A percentile compares a stretch with the other conserved stretches of the same genome.
Conservation (phyloP, 116 monocot genomes). For the Zostera marina region DNA sequence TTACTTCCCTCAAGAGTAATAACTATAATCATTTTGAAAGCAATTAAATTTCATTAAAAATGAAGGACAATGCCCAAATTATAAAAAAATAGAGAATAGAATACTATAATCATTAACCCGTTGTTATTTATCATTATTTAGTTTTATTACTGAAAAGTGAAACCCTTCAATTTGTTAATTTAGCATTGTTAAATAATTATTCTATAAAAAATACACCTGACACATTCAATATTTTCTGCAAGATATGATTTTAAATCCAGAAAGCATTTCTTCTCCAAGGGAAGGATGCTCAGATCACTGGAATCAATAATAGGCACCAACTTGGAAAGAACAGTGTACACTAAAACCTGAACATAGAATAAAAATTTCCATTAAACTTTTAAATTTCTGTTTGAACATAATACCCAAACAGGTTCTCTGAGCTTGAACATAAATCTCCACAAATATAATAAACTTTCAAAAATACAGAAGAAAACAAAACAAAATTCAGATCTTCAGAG, state of each 20-base stretch:
- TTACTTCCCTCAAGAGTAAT: no score
- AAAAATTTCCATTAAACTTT: background rate
- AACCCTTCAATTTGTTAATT: no score
- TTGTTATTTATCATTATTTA: no score
- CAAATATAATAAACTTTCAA: constrained; percentile 1
- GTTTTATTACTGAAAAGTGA: no score
- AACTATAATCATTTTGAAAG: no score
- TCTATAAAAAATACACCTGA: no score
- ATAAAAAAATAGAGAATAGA: no score
- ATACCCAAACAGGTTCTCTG: background rate
- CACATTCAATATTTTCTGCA: constrained; percentile 60
- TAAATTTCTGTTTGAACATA: background rate
- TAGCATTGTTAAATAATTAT: no score
- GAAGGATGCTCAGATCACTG: constrained; percentile 13
- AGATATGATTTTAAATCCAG: constrained; percentile 61
- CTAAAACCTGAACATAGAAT: constrained; percentile 44
- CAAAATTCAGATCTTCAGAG: background rate
- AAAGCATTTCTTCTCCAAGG: constrained; percentile 71
- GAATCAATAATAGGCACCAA: constrained; percentile 31
- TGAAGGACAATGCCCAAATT: no score
- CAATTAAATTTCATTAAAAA: no score
- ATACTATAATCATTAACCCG: no score
- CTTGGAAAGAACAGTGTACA: constrained; percentile 62
- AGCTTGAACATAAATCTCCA: background rate
- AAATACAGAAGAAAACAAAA: background rate